These are phyloP conservation scores for Sporothrix curviconia DNA, from an alignment of 2,329 filamentous ascomycete genomes.

Conservation along the genomic window DNA sequence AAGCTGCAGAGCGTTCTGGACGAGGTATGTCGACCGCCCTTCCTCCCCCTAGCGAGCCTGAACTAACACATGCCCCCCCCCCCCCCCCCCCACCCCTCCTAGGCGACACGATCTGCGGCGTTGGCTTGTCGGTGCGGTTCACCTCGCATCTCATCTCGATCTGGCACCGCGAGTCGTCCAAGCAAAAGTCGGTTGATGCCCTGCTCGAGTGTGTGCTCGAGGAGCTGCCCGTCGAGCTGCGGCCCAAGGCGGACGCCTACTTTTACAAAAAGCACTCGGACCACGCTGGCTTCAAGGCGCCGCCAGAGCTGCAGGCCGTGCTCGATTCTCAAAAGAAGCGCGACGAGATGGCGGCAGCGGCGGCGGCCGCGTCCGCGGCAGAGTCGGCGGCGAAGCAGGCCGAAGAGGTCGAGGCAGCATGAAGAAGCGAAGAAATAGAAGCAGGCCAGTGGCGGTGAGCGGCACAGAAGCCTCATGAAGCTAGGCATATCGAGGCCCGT, in stretches of 20 bases:
- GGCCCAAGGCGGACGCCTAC: constrained; percentile 64
- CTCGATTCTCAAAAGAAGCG: constrained; percentile 49
- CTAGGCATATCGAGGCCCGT: too few relatives aligned
- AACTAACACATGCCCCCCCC: too few relatives aligned
- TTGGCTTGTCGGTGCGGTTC: constrained; percentile 81
- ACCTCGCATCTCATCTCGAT: constrained; percentile 83
- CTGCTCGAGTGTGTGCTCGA: constrained; percentile 67
- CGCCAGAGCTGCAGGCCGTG: constrained; percentile 51
- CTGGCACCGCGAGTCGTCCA: constrained; percentile 85
- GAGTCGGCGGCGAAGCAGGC: constrained; percentile 17
- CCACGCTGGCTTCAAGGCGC: constrained; percentile 71
- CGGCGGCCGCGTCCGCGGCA: constrained; percentile 20
- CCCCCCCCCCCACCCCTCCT: not conserved
- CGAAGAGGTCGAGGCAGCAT: too few relatives aligned
- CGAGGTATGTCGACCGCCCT: too few relatives aligned
- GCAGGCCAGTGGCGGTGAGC: not conserved
- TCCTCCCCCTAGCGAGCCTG: too few relatives aligned
- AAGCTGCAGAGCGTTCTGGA: constrained; percentile 68
- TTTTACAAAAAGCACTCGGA: constrained; percentile 88
- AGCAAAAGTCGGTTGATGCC: constrained; percentile 69
- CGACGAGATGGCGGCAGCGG: constrained; percentile 29
- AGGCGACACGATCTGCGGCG: constrained; percentile 84
- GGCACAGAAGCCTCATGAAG: not conserved
- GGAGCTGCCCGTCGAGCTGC: constrained; percentile 65
- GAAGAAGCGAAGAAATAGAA: too few relatives aligned